Base-by-base conservation (phyloP, 2,329 filamentous ascomycete genomes). In the Hymenoscyphus albidus region DNA sequence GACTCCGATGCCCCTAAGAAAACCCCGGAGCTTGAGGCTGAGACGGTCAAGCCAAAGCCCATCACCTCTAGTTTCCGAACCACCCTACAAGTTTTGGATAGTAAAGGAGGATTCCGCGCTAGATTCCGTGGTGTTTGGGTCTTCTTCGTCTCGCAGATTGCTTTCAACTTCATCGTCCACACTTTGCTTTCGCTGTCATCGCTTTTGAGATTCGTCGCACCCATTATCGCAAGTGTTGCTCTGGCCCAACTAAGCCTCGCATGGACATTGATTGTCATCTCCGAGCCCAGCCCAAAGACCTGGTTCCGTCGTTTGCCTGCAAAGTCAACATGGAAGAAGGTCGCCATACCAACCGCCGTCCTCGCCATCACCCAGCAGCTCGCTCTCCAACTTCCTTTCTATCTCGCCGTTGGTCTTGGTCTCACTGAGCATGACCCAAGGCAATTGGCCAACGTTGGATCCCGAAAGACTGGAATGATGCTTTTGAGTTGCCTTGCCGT, bases 231-330 rank as follows among this genome's bases (percentile, higher is more conserved):
- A 32, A 81, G 84, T 61, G 76, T 94, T 27, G 76, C 84, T 22
- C 80, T 91, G 39, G 84, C 89, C 44, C 89, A 89, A 72, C 77
- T 94, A 65, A 84, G 86, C 75, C 85, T 93, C 70, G 84, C 86
- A 62, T 97, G 93, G 92, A 91, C 93, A 3, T 92, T 97, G 76
- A 88, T 91, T 72, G 86, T 96, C 75, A 93, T 97, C 74, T 88
- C 91, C 1, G 81, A 86, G 62, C 86, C 87, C 5, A 88, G 84
- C 64, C 74, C 80, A 58, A 83, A 85, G 75, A 79, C 79, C 70
- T 92, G 89, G 81, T 90, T 84, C 78, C 68, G 68, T 18, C 66
- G 92, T 64, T 83, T 96, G 61, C 88, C 90, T 16, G 78, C 86
- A 57, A 85, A 87, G 70, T 82, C 81, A 73, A 82, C 86, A 61